Percentiles rank a stretch among this genome's conserved stretches.
Conservation (phyloP, 2,329 filamentous ascomycete genomes). For the Claviceps lovelessii region DNA sequence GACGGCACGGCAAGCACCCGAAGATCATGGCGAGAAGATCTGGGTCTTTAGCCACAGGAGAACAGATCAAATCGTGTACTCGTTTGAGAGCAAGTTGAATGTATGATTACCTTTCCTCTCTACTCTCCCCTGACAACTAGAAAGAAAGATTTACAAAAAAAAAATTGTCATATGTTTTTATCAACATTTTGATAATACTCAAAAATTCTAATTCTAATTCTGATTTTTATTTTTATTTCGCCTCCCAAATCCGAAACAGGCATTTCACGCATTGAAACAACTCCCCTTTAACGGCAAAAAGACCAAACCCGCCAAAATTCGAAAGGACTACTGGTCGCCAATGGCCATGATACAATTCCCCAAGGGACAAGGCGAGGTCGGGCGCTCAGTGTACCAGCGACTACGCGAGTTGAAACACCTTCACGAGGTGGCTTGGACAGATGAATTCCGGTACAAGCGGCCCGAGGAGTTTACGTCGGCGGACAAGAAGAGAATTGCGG, state of each 20-base stretch:
- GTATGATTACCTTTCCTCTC: conserved; percentile 19
- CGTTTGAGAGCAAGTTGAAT: conserved; percentile 29
- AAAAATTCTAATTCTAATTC: neutral
- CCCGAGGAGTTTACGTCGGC: conserved; percentile 19
- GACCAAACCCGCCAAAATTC: conserved; percentile 44
- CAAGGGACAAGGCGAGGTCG: conserved; percentile 34
- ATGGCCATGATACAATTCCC: conserved; percentile 47
- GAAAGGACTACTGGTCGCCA: conserved; percentile 53
- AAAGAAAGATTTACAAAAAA: too few relatives aligned
- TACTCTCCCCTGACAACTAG: too few relatives aligned
- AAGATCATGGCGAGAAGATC: conserved; percentile 41
- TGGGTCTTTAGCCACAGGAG: conserved; percentile 39
- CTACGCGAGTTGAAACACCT: conserved; percentile 49
- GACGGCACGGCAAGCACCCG: conserved; percentile 13
- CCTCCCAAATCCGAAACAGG: conserved; percentile 11
- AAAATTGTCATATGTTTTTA: too few relatives aligned
- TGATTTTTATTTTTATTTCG: neutral
- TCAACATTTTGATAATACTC: too few relatives aligned
- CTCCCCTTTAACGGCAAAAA: conserved; percentile 56
- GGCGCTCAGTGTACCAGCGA: conserved; percentile 46
- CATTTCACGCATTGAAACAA: conserved; percentile 35
- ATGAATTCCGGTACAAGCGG: conserved; percentile 29
- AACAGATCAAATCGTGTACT: conserved; percentile 39
- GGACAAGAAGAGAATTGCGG: conserved; percentile 20
- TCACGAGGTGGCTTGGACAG: conserved; percentile 48